These are phyloP conservation scores for Suhomyces maxii DNA, from an alignment of 1,139 yeast genomes.

Conservation along the genomic window DNA sequence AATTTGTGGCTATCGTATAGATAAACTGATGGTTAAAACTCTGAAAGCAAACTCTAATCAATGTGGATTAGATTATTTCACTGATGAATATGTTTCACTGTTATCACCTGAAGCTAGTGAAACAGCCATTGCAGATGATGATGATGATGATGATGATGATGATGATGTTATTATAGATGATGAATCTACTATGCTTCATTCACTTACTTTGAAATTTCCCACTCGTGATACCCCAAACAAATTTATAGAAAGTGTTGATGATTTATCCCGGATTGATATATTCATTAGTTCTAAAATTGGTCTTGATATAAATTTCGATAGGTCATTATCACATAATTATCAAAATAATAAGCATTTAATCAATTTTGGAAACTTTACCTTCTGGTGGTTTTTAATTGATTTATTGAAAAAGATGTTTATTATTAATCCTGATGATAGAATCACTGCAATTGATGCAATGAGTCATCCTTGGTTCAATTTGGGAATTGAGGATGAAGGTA, in stretches of 20 bases:
- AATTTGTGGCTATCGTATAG: conserved; percentile 51
- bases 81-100: conserved; percentile 24
- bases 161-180: conserved; percentile 34
- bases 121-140: conserved; percentile 22
- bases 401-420: conserved; percentile 59
- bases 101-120: conserved; percentile 20
- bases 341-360: conserved; percentile 41
- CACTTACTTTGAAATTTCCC: conserved; percentile 37
- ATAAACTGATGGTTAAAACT: conserved; percentile 36
- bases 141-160: conserved; percentile 16
- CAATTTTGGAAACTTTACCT: conserved; percentile 57
- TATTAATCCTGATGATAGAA: conserved; percentile 62
- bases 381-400: conserved; percentile 78
- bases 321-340: conserved; percentile 42
- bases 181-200: conserved; percentile 25
- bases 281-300: conserved; percentile 44
- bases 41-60: conserved; percentile 42
- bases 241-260: conserved; percentile 53
- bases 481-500: conserved; percentile 80
- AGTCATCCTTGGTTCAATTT: conserved; percentile 75
- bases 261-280: conserved; percentile 52
- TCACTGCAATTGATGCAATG: conserved; percentile 68
- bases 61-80: conserved; percentile 44
- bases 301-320: conserved; percentile 41
- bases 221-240: conserved; percentile 42